Conservation (phyloP, 2,329 filamentous ascomycete species). For the Mariannaea elegans region DNA sequence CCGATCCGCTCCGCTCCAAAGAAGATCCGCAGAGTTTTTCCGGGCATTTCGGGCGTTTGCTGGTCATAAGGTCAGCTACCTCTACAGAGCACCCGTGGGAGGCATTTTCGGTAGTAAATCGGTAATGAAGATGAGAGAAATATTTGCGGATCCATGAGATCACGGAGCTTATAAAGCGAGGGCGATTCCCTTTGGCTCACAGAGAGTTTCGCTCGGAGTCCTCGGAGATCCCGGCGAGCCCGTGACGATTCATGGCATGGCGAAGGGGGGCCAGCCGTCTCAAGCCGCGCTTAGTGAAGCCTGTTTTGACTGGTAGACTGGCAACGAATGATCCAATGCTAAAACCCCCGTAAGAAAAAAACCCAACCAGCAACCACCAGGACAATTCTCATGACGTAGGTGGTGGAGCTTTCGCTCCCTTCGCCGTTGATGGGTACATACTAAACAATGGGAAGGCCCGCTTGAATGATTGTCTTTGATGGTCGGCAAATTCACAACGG, state of each 20-base stretch:
- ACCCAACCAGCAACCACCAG: neutral
- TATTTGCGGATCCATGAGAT: neutral
- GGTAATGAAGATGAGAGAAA: neutral
- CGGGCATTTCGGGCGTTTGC: too few species aligned
- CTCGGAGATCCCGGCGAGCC: constrained; percentile 10
- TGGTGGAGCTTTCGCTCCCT: neutral
- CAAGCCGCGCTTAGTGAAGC: too few species aligned
- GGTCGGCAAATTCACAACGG: too few species aligned
- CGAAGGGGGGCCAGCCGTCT: too few species aligned
- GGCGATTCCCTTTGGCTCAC: neutral
- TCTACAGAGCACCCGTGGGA: too few species aligned
- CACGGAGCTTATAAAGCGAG: neutral
- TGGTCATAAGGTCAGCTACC: too few species aligned
- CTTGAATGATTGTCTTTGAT: neutral
- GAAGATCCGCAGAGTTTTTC: too few species aligned
- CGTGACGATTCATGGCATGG: too few species aligned
- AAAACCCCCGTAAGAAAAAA: neutral
- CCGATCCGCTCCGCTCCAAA: too few species aligned
- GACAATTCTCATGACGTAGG: neutral
- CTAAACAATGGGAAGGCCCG: neutral
- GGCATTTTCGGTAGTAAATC: too few species aligned
- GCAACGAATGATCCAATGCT: neutral
- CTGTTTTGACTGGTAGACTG: too few species aligned
- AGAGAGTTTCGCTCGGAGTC: neutral
- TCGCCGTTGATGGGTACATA: neutral